phyloP scores from a whole-genome alignment of 257 asterid genomes.

The Cordia subcordata region DNA sequence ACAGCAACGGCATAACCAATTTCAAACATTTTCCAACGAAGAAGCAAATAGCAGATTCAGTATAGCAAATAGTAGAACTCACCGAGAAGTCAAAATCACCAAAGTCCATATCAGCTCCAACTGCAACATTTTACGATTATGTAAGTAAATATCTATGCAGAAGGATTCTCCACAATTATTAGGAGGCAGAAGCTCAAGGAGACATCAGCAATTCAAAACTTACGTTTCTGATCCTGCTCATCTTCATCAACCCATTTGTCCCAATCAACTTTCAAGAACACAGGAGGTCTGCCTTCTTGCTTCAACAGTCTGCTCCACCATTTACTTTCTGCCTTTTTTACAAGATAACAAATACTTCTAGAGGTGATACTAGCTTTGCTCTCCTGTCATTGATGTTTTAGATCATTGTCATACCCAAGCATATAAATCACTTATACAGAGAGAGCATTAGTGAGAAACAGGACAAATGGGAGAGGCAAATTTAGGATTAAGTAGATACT shows the following conservation, averaged over 20 bases:
- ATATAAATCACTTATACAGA: background rate
- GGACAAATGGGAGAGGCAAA: background rate
- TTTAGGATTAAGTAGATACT: slow-evolving; percentile 12
- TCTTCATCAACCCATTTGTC: too few species aligned
- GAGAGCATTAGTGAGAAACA: too few species aligned
- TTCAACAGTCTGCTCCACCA: slow-evolving; percentile 75
- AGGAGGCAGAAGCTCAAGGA: background rate
- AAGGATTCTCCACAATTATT: background rate
- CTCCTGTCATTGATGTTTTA: slow-evolving; percentile 39
- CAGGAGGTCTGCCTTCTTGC: slow-evolving; percentile 52
- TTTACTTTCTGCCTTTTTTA: slow-evolving; percentile 69
- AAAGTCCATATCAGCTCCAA: too few species aligned
- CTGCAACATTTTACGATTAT: too few species aligned
- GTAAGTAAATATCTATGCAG: too few species aligned
- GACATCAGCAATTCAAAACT: background rate
- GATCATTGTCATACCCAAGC: background rate
- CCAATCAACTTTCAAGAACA: slow-evolving; percentile 78
- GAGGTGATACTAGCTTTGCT: slow-evolving; percentile 45
- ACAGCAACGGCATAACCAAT: too few species aligned
- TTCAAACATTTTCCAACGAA: too few species aligned
- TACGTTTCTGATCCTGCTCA: slow-evolving; percentile 48
- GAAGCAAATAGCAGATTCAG: too few species aligned
- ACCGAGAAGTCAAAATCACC: too few species aligned
- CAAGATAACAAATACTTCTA: slow-evolving; percentile 48
- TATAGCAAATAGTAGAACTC: too few species aligned